phyloP scores from a whole-genome alignment of 73 alveolate species.

The Paramecium primaurelia region DNA sequence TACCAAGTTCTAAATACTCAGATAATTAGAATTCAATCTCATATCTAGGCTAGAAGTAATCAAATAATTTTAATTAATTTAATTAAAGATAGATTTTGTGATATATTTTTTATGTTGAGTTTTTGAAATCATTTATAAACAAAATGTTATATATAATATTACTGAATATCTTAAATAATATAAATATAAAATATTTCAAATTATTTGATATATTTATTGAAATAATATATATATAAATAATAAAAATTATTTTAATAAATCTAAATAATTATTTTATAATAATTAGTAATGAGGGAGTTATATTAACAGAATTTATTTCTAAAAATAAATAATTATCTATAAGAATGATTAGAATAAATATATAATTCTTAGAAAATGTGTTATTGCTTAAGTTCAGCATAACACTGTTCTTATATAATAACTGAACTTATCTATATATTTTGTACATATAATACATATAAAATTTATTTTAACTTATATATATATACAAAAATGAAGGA shows the following conservation, averaged over 20 bases:
- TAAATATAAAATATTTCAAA: too few species aligned
- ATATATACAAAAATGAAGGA: not conserved
- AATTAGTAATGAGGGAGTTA: not conserved
- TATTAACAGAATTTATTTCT: not conserved
- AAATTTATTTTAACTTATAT: not conserved
- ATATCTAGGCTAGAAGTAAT: not conserved
- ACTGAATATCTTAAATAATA: too few species aligned
- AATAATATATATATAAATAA: not conserved
- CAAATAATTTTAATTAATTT: not conserved
- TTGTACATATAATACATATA: not conserved
- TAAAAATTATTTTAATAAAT: not conserved
- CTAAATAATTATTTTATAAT: not conserved
- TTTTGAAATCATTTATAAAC: not conserved
- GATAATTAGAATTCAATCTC: not conserved
- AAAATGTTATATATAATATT: too few species aligned
- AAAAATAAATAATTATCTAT: not conserved
- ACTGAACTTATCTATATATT: not conserved
- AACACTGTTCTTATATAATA: not conserved
- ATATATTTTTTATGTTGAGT: not conserved
- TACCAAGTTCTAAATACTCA: not conserved
- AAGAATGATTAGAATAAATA: not conserved
- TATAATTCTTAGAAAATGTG: not conserved
- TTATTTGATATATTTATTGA: not conserved
- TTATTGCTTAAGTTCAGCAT: not conserved
- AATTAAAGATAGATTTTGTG: not conserved